phyloP scores from a whole-genome alignment of 768 basidiomycete species.

The Auricularia sp. region DNA sequence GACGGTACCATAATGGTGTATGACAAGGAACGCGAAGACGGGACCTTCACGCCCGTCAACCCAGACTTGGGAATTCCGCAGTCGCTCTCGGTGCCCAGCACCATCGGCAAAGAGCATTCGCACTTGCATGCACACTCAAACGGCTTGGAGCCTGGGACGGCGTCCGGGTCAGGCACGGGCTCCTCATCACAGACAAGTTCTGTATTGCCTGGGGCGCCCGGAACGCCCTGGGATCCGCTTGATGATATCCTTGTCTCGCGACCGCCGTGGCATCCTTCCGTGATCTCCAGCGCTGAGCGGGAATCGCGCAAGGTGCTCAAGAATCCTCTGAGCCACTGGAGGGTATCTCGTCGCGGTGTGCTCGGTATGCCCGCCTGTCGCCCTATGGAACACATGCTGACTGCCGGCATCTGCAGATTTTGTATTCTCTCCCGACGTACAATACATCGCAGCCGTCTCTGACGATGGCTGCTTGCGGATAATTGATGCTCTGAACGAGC shows the following conservation, averaged over 20 bases:
- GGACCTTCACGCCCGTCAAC: conserved; percentile 49
- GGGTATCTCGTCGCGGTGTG: conserved; percentile 59
- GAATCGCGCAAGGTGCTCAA: conserved; percentile 24
- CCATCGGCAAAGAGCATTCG: not conserved
- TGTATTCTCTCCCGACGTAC: conserved; percentile 88
- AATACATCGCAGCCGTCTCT: conserved; percentile 79
- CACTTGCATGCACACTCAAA: not conserved
- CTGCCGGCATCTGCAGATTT: conserved; percentile 45
- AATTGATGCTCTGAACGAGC: conserved; percentile 79
- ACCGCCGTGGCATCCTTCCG: conserved; percentile 77
- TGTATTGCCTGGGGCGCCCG: conserved; percentile 11
- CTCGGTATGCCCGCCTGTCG: conserved; percentile 41
- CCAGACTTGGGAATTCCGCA: conserved; percentile 29
- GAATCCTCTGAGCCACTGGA: conserved; percentile 90
- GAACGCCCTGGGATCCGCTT: conserved; percentile 64
- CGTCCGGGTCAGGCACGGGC: not conserved
- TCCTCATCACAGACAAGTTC: not conserved
- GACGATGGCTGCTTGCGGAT: conserved; percentile 90
- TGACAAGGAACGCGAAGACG: conserved; percentile 87
- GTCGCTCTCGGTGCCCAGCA: conserved; percentile 3
- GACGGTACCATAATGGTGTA: conserved; percentile 86
- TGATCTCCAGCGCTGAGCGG: conserved; percentile 10
- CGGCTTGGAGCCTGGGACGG: not conserved
- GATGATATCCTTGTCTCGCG: conserved; percentile 71
- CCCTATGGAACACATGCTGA: not conserved